Base-by-base conservation (phyloP, 1,284 basidiomycete species). In the Megacollybia platyphylla region DNA sequence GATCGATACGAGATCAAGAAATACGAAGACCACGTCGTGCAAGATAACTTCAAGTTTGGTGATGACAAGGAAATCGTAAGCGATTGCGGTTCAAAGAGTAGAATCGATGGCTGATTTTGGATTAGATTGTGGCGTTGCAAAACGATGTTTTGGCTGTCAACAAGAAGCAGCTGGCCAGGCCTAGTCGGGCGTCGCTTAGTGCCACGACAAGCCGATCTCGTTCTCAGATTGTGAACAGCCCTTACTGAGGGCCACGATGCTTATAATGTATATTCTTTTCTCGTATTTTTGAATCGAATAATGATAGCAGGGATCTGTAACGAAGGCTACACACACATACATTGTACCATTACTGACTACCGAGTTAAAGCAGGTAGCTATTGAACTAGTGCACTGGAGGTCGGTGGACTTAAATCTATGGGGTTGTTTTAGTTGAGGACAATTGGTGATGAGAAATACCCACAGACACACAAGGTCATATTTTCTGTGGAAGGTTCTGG, bases 1-100 rank as follows among this genome's bases (percentile, higher is more conserved):
- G 87, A 93, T 60, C 86, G 86, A 57, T 97, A 97, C 57, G 89
- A 94, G 55, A 93, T 97, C 67, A 94, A 94, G 73, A 86, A 87
- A 65, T 94, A 96, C 57, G 87, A 93, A 54, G 92, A 96, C 52
- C 72, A 77, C 40, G 92, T 98, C 47, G 91, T 98, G 0, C 91
- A 94, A 49, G 93, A 97, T 60, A 89, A 86, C 63, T 97, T 97
- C 78, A 88, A 85, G 61, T 96, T 90, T 56, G 91, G 89, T 13
- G 87, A 93, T 51, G 91, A 96, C 63, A 87, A 89, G 55, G 85
- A 96, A 58, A 96, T 97, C 56, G 88, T 90, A 53, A 54, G 81
- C 62, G 27, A n/a, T 40, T 29, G 20, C 20, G 20, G 41, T 30
- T 45, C 27, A 24, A 15, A 31, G 20, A 20, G 43, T 38, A 20